phyloP scores from a whole-genome alignment of 2,329 filamentous ascomycete species.

The Clarireedia hainanense region DNA sequence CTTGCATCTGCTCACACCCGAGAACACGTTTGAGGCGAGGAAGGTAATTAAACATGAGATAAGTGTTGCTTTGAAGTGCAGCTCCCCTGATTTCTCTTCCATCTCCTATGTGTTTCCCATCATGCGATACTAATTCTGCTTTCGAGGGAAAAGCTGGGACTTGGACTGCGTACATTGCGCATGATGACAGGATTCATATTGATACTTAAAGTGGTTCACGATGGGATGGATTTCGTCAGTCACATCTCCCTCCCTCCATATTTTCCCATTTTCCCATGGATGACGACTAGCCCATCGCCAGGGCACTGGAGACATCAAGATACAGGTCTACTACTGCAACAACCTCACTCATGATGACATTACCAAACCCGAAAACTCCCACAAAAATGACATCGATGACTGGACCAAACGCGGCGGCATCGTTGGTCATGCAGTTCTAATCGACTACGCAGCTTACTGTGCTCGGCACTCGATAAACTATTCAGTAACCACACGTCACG shows the following conservation, averaged over 20 bases:
- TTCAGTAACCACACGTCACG: conserved; percentile 29
- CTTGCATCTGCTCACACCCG: conserved; percentile 38
- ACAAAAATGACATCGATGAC: conserved; percentile 20
- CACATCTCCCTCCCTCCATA: neutral
- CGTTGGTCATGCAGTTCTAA: conserved; percentile 38
- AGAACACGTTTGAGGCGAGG: conserved; percentile 33
- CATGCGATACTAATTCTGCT: neutral
- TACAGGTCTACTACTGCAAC: conserved; percentile 26
- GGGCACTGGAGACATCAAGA: conserved; percentile 27
- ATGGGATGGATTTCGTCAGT: conserved; percentile 37
- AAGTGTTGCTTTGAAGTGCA: conserved; percentile 27
- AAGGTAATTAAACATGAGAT: conserved; percentile 35
- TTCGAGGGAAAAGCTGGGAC: conserved; percentile 7
- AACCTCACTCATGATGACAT: conserved; percentile 23
- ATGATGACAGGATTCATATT: conserved; percentile 43
- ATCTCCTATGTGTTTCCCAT: neutral
- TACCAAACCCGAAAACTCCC: conserved; percentile 30
- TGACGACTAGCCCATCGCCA: neutral
- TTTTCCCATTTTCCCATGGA: too few species aligned
- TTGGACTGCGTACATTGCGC: conserved; percentile 32
- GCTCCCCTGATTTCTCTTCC: neutral
- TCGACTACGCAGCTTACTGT: conserved; percentile 40
- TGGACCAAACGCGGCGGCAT: conserved; percentile 21
- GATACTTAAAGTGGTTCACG: conserved; percentile 40
- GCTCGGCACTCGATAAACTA: conserved; percentile 30